Base-by-base conservation (phyloP, 805 yeast genomes). In the Candida boidinii region DNA sequence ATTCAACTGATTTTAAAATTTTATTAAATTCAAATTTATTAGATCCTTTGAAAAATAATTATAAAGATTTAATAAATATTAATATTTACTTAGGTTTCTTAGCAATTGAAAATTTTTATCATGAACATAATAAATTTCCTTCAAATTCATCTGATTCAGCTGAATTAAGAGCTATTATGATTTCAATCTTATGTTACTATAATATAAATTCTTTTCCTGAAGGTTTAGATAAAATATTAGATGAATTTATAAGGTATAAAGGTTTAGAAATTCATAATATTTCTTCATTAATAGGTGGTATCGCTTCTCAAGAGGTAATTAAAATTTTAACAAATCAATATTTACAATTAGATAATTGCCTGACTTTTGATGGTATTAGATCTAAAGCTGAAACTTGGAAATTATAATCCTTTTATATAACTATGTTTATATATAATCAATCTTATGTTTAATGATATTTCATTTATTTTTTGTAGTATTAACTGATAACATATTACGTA, bases 271-370 rank as follows among this genome's bases (percentile, higher is more conserved):
- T 73, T 11, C 78, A 74, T 39, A 79, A 80, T 44, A 65, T 74
- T 12, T 59, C 79, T 15, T 66, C 95, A 4, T 54, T 85, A 4
- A 60, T 84, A 42, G 97, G 96, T 2, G 97, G 96, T 0, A 61
- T 88, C 10, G 87, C 75, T 0, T 79, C 86, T 3, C 96, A 90
- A 50, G 98, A 90, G 51, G 76, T 73, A 4, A 63, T 85, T 32
- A 90, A 92, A 56, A 39, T 72, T 3, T 44, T 83, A 17, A 85
- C 95, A 2, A 69, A 71, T 23, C 97, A 90, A 54, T 87, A 85
- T 44, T 65, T 79, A 5, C 94, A 96, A 1, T 46, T 86, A 27
- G 78, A 79, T 41, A 82, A 85, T 44, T 57, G 77, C 7, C 60
- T 79, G 34, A 66, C 80, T 0, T 87, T 73, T 52, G 92, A 88